Base-by-base conservation (phyloP, 306 rosid species). In the Vigna angularis region DNA sequence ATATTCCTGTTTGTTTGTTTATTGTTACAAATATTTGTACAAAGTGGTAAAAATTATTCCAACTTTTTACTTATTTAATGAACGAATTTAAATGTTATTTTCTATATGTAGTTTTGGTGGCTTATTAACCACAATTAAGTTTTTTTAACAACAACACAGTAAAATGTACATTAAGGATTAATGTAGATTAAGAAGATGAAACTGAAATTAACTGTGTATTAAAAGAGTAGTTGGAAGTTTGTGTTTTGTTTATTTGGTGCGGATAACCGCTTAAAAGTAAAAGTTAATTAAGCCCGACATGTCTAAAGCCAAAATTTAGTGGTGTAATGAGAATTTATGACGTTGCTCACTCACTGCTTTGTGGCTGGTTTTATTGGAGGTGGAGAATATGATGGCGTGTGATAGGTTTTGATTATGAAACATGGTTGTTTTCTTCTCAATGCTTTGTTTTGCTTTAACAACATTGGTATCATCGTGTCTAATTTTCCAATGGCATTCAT, bases 401-500 rank as follows among this genome's bases (percentile, higher is more conserved):
- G 26, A 4, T 45, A 44, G 15, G 47, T 28, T 28, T 49, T 49
- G 45, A 50, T 50, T 50, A 28, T 24, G 40, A 45, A 26, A 13
- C 44, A 15, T 48, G 24, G 0, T 26, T 68, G 58, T 68, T 68
- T 68, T 68, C n/a, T n/a, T 7, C 20, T 18, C 34, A 44, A 4
- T 50, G 28, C n/a, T 50, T 16, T 70, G 16, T 49, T 49, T 49
- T 70, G 47, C 20, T 28, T 70, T 70, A 50, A 50, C 30, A 70
- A 15, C 42, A 28, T 70, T 49, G 28, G 28, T 28, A 24, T 26
- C 57, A 65, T 62, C 70, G 11, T 38, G 49, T 64, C 2, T 7
- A 62, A 62, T 59, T 9, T 7, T 34, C 38, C 38, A 34, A 9
- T 40, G 9, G 11, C 45, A 30, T 3, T 4, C 34, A 30, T 30